These are phyloP conservation scores for Aspergillus sp. DNA, from an alignment of 2,329 filamentous ascomycete genomes.

Conservation along the genomic window DNA sequence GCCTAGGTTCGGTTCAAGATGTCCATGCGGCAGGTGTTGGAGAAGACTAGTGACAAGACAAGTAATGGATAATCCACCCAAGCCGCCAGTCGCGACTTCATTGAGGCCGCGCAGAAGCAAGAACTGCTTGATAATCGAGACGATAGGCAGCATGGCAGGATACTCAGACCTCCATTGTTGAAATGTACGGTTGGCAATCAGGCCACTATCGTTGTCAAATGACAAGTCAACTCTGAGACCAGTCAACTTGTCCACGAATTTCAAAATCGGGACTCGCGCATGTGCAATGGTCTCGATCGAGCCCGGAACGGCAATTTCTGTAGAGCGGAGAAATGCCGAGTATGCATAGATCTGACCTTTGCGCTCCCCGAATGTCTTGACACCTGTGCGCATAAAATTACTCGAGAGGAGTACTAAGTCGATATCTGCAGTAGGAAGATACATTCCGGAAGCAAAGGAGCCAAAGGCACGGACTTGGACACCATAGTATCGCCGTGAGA, in stretches of 20 bases:
- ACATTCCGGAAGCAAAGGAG: slow-evolving; percentile 83
- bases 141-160: slow-evolving; percentile 77
- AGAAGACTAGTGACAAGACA: slow-evolving; percentile 88
- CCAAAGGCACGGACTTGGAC: slow-evolving; percentile 71
- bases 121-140: slow-evolving; percentile 87
- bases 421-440: slow-evolving; percentile 79
- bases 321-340: slow-evolving; percentile 50
- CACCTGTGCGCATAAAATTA: slow-evolving; percentile 50
- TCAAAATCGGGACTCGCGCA: slow-evolving; percentile 86
- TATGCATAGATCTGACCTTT: slow-evolving; percentile 57
- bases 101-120: slow-evolving; percentile 83
- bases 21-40: slow-evolving; percentile 67
- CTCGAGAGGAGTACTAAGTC: slow-evolving; percentile 74
- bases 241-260: slow-evolving; percentile 73
- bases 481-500: slow-evolving; percentile 53
- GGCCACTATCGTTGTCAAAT: slow-evolving; percentile 82
- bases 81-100: slow-evolving; percentile 82
- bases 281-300: slow-evolving; percentile 62
- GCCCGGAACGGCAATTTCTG: slow-evolving; percentile 51
- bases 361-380: slow-evolving; percentile 45
- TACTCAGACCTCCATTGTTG: slow-evolving; percentile 69
- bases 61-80: slow-evolving; percentile 90
- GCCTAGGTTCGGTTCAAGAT: slow-evolving; percentile 64
- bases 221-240: slow-evolving; percentile 84
- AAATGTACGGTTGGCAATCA: slow-evolving; percentile 75